Base-by-base conservation (phyloP, 2,329 filamentous ascomycete species). In the Hypomyces rosellus region DNA sequence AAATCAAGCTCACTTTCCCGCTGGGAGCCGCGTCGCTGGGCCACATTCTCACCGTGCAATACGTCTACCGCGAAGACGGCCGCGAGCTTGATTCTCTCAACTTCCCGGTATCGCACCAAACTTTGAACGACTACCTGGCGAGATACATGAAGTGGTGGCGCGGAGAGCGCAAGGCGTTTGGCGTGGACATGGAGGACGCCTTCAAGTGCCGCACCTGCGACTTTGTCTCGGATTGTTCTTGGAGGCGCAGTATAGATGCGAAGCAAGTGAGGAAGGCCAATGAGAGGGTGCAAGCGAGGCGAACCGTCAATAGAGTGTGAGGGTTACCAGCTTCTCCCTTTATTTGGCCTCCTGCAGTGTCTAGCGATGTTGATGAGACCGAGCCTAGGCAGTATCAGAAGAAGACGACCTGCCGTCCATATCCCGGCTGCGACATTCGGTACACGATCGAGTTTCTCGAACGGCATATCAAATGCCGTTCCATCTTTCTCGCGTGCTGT, bases 151-250 rank as follows among this genome's bases (percentile, higher is more conserved):
- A 75, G n/a, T 96, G 89, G 89, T 97, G 92, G 92, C 81, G 80
- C 33, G 92, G 91, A 1, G 74, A 86, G 59, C 74, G 91, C 14
- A 70, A 78, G 45, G 82, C 90, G 0, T 75, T 76, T 7, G 92
- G 92, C 0, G 91, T 96, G 3, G 76, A 81, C 6, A 77, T 95
- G 6, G 85, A 91, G 61, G 91, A 96, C 59, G 88, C 89, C 0
- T 95, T 86, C 69, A 97, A 96, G 66, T 97, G 92, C 64, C 73
- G 82, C 16, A 81, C 77, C 20, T 97, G 92, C 62, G 89, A 95
- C 57, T 96, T 96, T 65, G 81, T 77, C 0, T 84, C 88, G 2
- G 75, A 73, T 2, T 97, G 92, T 65, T 76, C 78, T 12, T 97
- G 92, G 92, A 75, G 91, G 36, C 74, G 78, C 58, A 74, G 75